phyloP scores from a whole-genome alignment of 129 eudicot species.

The Lonicera japonica region DNA sequence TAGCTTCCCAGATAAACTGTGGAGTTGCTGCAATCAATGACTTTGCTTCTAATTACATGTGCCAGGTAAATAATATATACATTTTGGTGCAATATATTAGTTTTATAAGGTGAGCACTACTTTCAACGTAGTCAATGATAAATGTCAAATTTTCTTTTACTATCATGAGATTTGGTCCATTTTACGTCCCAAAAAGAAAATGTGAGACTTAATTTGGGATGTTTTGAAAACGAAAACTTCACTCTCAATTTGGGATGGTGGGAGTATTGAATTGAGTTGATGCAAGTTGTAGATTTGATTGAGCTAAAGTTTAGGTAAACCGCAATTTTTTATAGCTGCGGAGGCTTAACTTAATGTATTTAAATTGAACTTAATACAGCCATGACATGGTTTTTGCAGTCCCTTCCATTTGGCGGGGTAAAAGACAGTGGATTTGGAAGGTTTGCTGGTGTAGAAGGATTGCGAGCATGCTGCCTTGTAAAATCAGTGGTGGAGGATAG shows the following conservation, averaged over 20 bases:
- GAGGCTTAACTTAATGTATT: no score
- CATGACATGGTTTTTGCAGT: constrained; percentile 30
- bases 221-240: no score
- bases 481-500: constrained; percentile 93
- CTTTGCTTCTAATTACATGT: constrained; percentile 90
- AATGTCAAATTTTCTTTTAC: no score
- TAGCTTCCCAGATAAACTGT: constrained; percentile 77
- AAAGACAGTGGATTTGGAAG: constrained; percentile 99
- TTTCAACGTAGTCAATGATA: background rate
- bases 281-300: no score
- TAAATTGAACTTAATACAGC: no score
- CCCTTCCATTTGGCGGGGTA: constrained; percentile 97
- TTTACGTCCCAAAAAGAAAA: no score
- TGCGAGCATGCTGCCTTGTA: constrained; percentile 93
- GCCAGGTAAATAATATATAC: constrained; percentile 59
- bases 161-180: background rate
- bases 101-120: background rate
- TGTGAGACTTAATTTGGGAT: no score
- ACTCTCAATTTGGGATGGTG: background rate
- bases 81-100: background rate
- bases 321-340: no score
- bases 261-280: background rate
- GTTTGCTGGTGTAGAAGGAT: constrained; percentile 95
- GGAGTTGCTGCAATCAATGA: constrained; percentile 96
- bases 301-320: no score